A percentile compares a stretch with the other conserved stretches of the same genome.
phyloP scores from a whole-genome alignment of 768 basidiomycete genomes.

The Gloeophyllum trabeum region DNA sequence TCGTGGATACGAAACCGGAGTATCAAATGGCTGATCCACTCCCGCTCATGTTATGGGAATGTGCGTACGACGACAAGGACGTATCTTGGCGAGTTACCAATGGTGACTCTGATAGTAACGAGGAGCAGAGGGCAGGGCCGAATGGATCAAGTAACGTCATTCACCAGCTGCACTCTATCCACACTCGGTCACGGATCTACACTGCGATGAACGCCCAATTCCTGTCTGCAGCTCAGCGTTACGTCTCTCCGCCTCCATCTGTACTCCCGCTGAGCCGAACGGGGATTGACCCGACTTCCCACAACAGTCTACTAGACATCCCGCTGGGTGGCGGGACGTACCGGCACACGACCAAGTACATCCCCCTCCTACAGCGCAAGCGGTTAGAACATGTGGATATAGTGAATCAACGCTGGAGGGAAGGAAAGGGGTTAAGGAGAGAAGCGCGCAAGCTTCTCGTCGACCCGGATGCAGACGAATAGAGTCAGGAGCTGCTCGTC shows the following conservation, averaged over 20 bases:
- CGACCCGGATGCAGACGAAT: too few species aligned
- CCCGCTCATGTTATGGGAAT: constrained; percentile 88
- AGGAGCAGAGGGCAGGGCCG: constrained; percentile 11
- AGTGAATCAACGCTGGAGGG: constrained; percentile 70
- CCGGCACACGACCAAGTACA: constrained; percentile 50
- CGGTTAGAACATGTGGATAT: constrained; percentile 62
- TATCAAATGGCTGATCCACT: constrained; percentile 93
- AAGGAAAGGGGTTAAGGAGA: constrained; percentile 47
- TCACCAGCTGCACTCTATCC: constrained; percentile 39
- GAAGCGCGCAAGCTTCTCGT: constrained; percentile 25
- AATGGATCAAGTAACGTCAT: constrained; percentile 26
- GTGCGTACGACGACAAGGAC: constrained; percentile 55
- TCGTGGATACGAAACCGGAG: constrained; percentile 67
- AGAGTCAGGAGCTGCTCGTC: too few species aligned
- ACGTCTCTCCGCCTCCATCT: constrained; percentile 32
- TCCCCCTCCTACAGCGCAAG: constrained; percentile 53
- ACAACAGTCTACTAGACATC: constrained; percentile 28
- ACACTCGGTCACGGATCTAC: constrained; percentile 53
- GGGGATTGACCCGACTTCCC: constrained; percentile 5
- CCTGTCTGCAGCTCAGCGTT: constrained; percentile 37
- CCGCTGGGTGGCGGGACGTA: constrained; percentile 66
- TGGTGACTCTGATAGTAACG: constrained; percentile 20
- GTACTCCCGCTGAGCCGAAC: constrained; percentile 23
- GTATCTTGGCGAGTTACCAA: constrained; percentile 64
- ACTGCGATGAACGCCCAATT: constrained; percentile 58